A percentile compares a stretch with the other conserved stretches of the same genome.
phyloP scores from a whole-genome alignment of 495 filamentous ascomycete species.

The Penicillium fimorum region DNA sequence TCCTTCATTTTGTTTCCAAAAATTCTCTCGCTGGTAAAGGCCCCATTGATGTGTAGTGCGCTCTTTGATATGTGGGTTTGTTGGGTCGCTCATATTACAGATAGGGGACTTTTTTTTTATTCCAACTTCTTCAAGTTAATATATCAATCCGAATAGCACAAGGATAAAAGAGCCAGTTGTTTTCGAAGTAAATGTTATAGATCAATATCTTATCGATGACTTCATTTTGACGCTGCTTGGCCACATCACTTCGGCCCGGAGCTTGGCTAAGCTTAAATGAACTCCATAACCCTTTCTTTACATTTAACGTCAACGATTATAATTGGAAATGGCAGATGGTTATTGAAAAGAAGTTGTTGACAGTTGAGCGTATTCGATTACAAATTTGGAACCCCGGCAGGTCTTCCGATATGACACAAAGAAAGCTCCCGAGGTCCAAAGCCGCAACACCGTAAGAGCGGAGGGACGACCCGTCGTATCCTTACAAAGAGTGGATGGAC shows the following conservation, averaged over 20 bases:
- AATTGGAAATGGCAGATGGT: too few species aligned
- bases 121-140: background rate
- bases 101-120: background rate
- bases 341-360: background rate
- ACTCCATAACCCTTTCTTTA: background rate
- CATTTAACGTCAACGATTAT: background rate
- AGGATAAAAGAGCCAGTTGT: background rate
- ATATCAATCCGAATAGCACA: background rate
- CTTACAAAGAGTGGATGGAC: too few species aligned
- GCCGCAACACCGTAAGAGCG: background rate
- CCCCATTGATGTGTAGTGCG: conserved; percentile 60
- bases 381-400: background rate
- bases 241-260: background rate
- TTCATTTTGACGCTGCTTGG: conserved; percentile 30
- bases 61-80: conserved; percentile 54
- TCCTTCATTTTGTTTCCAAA: conserved; percentile 57
- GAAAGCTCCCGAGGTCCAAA: too few species aligned
- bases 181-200: background rate
- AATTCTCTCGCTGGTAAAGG: conserved; percentile 61
- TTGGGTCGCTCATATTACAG: conserved; percentile 51
- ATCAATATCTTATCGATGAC: conserved; percentile 23
- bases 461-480: background rate
- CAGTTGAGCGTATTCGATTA: background rate
- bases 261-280: background rate
- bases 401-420: background rate